Conservation (phyloP, 208 protist species). For the Crithidia bombi region DNA sequence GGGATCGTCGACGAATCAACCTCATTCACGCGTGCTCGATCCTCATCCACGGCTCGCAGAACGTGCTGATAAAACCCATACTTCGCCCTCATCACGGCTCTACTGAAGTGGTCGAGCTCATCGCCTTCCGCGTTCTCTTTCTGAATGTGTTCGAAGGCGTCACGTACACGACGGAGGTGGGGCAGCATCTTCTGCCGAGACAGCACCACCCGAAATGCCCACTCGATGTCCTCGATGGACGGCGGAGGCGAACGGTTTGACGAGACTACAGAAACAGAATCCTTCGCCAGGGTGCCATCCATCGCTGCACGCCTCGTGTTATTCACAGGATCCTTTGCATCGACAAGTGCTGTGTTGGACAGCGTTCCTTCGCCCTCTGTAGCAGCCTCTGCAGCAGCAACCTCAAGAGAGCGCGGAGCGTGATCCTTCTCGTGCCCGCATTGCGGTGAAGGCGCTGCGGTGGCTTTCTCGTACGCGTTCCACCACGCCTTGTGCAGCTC, state of each 20-base stretch:
- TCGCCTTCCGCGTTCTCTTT: constrained; percentile 23
- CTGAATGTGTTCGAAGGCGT: constrained; percentile 24
- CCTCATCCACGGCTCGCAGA: constrained; percentile 40
- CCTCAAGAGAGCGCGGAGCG: no score
- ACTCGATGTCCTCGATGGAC: constrained; percentile 54
- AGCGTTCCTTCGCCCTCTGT: background rate
- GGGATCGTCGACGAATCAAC: constrained; percentile 45
- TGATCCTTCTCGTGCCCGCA: background rate
- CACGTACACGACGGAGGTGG: constrained; percentile 18
- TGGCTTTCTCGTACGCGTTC: constrained; percentile 31
- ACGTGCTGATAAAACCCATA: constrained; percentile 38
- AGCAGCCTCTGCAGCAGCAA: no score
- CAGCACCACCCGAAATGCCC: constrained; percentile 67
- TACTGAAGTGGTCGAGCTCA: constrained; percentile 39
- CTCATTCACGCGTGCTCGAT: constrained; percentile 36
- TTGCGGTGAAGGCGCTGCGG: background rate
- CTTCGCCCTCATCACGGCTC: constrained; percentile 33
- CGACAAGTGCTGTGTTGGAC: background rate
- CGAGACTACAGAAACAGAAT: background rate
- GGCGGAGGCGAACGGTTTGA: constrained; percentile 36
- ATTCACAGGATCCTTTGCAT: background rate
- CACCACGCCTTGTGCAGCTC: constrained; percentile 56
- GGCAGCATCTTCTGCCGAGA: constrained; percentile 59
- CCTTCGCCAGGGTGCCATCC: background rate
- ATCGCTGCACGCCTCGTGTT: no score